Base-by-base conservation (phyloP, 148 eudicot genomes). In the Rhododendron henanense region DNA sequence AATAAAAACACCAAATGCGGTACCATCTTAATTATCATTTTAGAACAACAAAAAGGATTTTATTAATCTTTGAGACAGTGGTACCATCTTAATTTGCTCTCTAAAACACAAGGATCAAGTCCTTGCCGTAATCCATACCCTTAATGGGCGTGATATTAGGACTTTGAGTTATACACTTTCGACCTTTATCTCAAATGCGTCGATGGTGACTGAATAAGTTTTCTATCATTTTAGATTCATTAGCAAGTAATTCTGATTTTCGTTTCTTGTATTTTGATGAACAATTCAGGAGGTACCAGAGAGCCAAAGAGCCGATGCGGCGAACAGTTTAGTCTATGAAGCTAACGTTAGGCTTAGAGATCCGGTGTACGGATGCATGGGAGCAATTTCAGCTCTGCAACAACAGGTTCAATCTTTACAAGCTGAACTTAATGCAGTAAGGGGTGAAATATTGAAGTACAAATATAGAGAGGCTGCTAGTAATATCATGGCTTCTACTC, bases 281-380 rank as follows among this genome's bases (percentile, higher is more conserved):
- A 16, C 47, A 15, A 63, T 51, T 14, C 59, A 96, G 98, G 98
- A 94, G 81, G 95, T 96, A 28, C 92, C 94, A 9, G 95, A 93
- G 80, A 90, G 77, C 45, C 98, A 96, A 87, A 90, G 98, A 87
- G 95, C 94, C 1, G 98, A 96, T 81, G 94, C 98, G 1, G 98
- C 96, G 1, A 96, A 94, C 82, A 96, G 98, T 82, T 91, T 96
- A 86, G 98, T 96, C 11, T 96, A 93, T 82, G 98, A 96, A 88
- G 98, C 98, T 16, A 96, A 96, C 74, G 94, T 95, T 69, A 89
- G 98, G 90, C 86, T 96, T 41, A 87, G 96, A 82, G 98, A 94
- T 85, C 98, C 98, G 28, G 90, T 96, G 4, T 94, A 96, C 39
- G 98, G 98, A 21, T 96, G 98, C 92, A 95, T 96, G 95, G 98